phyloP scores from a whole-genome alignment of 495 filamentous ascomycete species.

The Patellaria atrata region DNA sequence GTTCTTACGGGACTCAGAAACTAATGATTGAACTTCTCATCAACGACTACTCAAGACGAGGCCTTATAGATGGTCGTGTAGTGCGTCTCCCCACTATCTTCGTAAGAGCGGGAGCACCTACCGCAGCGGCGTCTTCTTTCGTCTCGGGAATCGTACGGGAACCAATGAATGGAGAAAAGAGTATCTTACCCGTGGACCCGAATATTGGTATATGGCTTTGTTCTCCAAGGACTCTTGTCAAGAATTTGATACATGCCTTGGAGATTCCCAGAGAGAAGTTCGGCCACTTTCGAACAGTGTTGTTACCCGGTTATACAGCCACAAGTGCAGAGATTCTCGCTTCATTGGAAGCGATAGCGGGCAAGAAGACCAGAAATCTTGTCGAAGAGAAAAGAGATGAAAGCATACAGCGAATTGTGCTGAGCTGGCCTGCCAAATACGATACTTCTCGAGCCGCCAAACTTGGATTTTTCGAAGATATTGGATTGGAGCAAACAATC shows the following conservation, averaged over 20 bases:
- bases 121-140: constrained; percentile 17
- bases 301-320: constrained; percentile 17
- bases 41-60: constrained; percentile 19
- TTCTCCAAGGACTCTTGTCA: constrained; percentile 12
- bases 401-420: constrained; percentile 15
- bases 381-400: constrained; percentile 19
- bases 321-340: constrained; percentile 17
- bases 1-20: constrained; percentile 18
- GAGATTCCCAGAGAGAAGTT: constrained; percentile 15
- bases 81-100: constrained; percentile 19
- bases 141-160: constrained; percentile 19
- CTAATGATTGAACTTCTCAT: constrained; percentile 19
- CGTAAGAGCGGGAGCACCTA: constrained; percentile 17
- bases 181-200: constrained; percentile 17
- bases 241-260: constrained; percentile 19
- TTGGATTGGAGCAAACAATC: constrained; percentile 18
- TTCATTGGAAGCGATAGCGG: constrained; percentile 15
- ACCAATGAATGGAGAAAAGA: constrained; percentile 16
- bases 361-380: constrained; percentile 9
- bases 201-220: constrained; percentile 26
- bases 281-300: constrained; percentile 14
- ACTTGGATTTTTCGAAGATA: constrained; percentile 17
- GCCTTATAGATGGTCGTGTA: constrained; percentile 17
- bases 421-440: constrained; percentile 19
- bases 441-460: constrained; percentile 17